phyloP scores from a whole-genome alignment of 2,329 filamentous ascomycete species.

The Orbilia ellipsospora region DNA sequence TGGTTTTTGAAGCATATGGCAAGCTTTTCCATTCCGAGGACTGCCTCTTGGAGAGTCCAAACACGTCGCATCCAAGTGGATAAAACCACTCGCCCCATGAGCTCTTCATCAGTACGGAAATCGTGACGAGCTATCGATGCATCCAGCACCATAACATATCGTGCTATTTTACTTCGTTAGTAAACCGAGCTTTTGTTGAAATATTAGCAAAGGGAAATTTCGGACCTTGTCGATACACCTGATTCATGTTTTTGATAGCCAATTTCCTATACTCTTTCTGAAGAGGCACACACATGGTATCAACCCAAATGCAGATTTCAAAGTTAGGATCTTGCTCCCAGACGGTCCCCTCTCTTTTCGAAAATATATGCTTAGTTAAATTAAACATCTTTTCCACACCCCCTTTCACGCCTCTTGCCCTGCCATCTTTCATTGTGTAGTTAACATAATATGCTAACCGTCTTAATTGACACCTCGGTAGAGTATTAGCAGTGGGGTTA shows the following conservation, averaged over 20 bases:
- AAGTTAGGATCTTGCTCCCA: constrained; percentile 29
- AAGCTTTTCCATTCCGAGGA: constrained; percentile 49
- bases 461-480: constrained; percentile 54
- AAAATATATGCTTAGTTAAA: constrained; percentile 24
- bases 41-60: constrained; percentile 57
- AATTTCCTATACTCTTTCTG: constrained; percentile 52
- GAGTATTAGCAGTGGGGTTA: constrained; percentile 53
- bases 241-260: constrained; percentile 55
- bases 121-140: constrained; percentile 42
- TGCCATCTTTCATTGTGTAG: constrained; percentile 48
- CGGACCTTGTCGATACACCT: constrained; percentile 52
- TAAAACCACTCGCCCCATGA: constrained; percentile 47
- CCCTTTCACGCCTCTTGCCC: constrained; percentile 22
- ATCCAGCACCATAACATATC: constrained; percentile 50
- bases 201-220: background rate
- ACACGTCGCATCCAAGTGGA: constrained; percentile 56
- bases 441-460: constrained; percentile 47
- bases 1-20: constrained; percentile 36
- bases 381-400: constrained; percentile 30
- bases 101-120: constrained; percentile 46
- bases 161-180: constrained; percentile 25
- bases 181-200: background rate
- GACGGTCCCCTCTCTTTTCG: constrained; percentile 29
- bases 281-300: constrained; percentile 56
- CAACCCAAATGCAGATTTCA: constrained; percentile 53